A percentile compares a stretch with the other conserved stretches of the same genome.
These are phyloP conservation scores for Apostasia ramifera DNA, from an alignment of 106 monocot genomes.

Conservation along the genomic window DNA sequence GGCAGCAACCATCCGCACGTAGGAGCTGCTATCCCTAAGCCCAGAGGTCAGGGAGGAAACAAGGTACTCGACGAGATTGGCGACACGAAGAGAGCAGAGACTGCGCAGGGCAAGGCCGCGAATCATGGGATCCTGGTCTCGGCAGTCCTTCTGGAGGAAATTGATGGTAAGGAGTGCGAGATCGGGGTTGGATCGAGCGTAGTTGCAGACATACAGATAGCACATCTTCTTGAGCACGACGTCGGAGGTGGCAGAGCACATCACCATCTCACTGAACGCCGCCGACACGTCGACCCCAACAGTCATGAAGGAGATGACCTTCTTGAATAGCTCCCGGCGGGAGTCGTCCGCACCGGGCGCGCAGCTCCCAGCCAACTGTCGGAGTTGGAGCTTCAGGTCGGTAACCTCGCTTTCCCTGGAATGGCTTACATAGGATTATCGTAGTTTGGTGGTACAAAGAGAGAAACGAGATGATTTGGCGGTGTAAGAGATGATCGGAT, in stretches of 20 bases:
- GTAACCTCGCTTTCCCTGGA: constrained; percentile 88
- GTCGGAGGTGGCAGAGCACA: constrained; percentile 99
- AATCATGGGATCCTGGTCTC: constrained; percentile 89
- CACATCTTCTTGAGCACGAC: constrained; percentile 99
- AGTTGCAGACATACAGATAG: constrained; percentile 92
- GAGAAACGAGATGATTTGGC: background rate
- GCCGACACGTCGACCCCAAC: constrained; percentile 93
- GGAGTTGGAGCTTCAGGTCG: constrained; percentile 95
- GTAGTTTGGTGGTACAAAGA: background rate
- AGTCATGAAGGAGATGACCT: constrained; percentile 98
- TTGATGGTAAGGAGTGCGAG: constrained; percentile 96
- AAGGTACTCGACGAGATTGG: constrained; percentile 88
- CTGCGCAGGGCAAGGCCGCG: constrained; percentile 87
- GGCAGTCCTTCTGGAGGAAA: constrained; percentile 90
- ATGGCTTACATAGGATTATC: background rate
- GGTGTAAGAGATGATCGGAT: constrained; percentile 1
- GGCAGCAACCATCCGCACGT: constrained; percentile 79
- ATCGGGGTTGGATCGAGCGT: constrained; percentile 84
- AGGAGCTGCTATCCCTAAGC: constrained; percentile 65
- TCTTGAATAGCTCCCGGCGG: constrained; percentile 91
- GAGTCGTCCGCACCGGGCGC: constrained; percentile 75
- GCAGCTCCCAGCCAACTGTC: constrained; percentile 87
- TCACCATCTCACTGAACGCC: constrained; percentile 98
- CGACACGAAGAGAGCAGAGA: constrained; percentile 78
- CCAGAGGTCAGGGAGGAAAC: constrained; percentile 68